Evolutionary conservation across 345 rosid genomes (phyloP), one percentile per base, ranked within the genome.

Genomic region (Pistacia atlantica): DNA sequence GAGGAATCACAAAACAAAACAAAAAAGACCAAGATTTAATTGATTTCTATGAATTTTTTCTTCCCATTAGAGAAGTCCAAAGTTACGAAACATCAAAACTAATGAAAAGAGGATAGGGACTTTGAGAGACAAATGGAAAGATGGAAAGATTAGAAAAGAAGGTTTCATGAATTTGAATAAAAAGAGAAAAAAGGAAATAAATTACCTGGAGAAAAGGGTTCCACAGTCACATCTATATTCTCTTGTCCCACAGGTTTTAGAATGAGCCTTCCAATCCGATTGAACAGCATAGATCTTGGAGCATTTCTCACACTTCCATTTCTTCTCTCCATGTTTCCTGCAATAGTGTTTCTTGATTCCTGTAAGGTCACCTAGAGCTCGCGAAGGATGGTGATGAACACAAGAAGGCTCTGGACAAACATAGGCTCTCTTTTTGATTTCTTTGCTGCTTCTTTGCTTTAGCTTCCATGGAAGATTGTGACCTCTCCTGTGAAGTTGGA

Each of bases 181-280:
- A 57, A 31, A 64, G 45, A 59, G 46, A 42, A 6, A 42, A 42
- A 42, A 42, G 46, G 8, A 42, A 42, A 42, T 42, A 6, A 42
- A 42, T 55, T 84, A 91, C 97, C 97, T 95, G 75, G 98, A 89
- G 85, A 95, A 93, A 80, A 90, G 88, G 73, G 95, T 91, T 67
- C 98, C 97, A 83, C 98, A 95, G 82, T 93, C 98, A 85, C 98
- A 95, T 84, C 90, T 84, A 77, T 95, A 95, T 86, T 95, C 97
- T 75, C 89, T 89, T 38, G 98, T 93, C 79, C 97, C 98, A 79
- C 98, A 95, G 73, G 94, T 93, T 87, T 90, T 95, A 48, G 97
- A 88, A 75, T 95, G 98, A 83, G 98, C 98, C 78, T 91, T 93
- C 91, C 98, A 95, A 78, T 95, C 98, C 2, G 98, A 95, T 78